A percentile compares a stretch with the other conserved stretches of the same genome.
phyloP scores from a whole-genome alignment of 2,329 filamentous ascomycete genomes.

The Neopestalotiopsis rosae region DNA sequence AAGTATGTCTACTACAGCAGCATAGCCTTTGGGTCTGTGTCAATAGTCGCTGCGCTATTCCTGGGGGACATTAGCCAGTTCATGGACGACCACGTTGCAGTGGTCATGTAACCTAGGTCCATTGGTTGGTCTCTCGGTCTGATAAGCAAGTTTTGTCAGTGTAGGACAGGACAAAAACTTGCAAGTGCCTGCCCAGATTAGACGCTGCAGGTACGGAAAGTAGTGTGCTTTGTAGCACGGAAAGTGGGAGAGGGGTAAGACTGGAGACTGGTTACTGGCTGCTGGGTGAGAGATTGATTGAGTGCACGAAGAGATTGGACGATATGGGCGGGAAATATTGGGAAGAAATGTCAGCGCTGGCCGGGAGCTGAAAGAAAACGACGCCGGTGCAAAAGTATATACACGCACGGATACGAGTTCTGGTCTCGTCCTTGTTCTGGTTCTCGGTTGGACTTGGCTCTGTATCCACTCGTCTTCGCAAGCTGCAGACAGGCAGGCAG shows the following conservation, averaged over 20 bases:
- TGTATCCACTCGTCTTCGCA: neutral
- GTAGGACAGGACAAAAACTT: too few species aligned
- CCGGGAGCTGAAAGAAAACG: neutral
- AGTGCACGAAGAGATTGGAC: too few species aligned
- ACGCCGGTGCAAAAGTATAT: neutral
- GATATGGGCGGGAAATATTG: neutral
- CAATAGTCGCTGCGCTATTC: constrained; percentile 62
- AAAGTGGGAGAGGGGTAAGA: neutral
- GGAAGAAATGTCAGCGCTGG: neutral
- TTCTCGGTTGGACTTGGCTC: neutral
- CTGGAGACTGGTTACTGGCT: neutral
- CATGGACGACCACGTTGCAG: constrained; percentile 64
- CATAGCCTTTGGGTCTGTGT: constrained; percentile 64
- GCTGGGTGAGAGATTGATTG: too few species aligned
- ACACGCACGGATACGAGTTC: neutral
- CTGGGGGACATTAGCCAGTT: constrained; percentile 63
- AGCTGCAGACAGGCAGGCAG: neutral
- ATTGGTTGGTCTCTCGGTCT: neutral
- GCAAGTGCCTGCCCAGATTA: too few species aligned
- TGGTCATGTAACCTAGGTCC: constrained; percentile 43
- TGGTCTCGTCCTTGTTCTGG: neutral
- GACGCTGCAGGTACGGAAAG: neutral
- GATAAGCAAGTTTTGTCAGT: neutral
- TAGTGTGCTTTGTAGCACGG: neutral
- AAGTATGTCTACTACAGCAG: constrained; percentile 66